Evolutionary conservation across 768 basidiomycete genomes (phyloP).

Genomic region (Boletus subcaerulescens): DNA sequence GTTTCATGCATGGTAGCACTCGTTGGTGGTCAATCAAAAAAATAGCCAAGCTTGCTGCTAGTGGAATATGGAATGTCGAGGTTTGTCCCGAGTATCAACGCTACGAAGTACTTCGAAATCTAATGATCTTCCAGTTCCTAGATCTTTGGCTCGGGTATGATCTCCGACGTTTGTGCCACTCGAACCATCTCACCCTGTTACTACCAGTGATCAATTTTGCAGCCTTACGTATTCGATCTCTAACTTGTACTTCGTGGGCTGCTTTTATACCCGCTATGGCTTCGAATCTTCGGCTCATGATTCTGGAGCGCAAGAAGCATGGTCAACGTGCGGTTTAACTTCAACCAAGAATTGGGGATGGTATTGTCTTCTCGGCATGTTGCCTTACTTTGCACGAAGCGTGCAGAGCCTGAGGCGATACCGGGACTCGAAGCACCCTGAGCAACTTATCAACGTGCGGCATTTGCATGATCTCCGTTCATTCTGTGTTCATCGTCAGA

Average conservation of each 20-base stretch:
- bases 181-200: slow-evolving; percentile 5
- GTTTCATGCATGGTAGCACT: slow-evolving; percentile 32
- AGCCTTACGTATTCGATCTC: slow-evolving; percentile 74
- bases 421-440: slow-evolving; percentile 64
- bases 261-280: slow-evolving; percentile 53
- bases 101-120: neutral
- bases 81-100: slow-evolving; percentile 34
- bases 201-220: slow-evolving; percentile 72
- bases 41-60: slow-evolving; percentile 57
- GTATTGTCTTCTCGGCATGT: slow-evolving; percentile 52
- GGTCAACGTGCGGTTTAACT: slow-evolving; percentile 38
- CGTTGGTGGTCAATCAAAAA: slow-evolving; percentile 81
- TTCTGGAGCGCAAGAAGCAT: slow-evolving; percentile 42
- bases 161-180: neutral
- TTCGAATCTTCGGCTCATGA: slow-evolving; percentile 9
- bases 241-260: slow-evolving; percentile 70
- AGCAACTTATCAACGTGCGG: slow-evolving; percentile 86
- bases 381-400: slow-evolving; percentile 76
- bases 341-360: slow-evolving; percentile 54
- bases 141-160: slow-evolving; percentile 89
- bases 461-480: neutral
- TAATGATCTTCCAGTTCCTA: slow-evolving; percentile 49
- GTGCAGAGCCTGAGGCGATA: slow-evolving; percentile 89
- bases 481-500: neutral
- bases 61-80: slow-evolving; percentile 75